A percentile compares a stretch with the other conserved stretches of the same genome.
Conservation (phyloP, 306 rosid species). For the Cucumis cinereus region DNA sequence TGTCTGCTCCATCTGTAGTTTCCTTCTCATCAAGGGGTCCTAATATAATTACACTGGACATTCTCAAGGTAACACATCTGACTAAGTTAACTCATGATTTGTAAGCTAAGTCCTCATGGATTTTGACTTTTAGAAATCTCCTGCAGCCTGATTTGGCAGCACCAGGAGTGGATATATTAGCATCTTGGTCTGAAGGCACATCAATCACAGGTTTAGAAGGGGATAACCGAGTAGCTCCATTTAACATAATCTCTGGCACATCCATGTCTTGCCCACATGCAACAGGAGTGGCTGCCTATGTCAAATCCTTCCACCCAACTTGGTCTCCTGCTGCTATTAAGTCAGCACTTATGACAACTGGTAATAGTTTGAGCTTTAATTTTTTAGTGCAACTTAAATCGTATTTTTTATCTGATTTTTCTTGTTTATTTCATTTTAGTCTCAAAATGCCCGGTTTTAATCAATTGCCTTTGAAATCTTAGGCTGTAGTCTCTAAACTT, state of each 20-base stretch:
- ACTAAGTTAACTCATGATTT: background rate
- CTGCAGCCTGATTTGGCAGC: conserved; percentile 24
- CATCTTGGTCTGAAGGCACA: conserved; percentile 13
- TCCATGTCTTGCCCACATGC: conserved; percentile 34
- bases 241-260: conserved; percentile 22
- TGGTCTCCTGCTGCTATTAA: conserved; percentile 33
- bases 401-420: background rate
- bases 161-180: conserved; percentile 24
- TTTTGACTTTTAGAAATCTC: background rate
- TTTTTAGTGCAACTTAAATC: background rate
- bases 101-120: background rate
- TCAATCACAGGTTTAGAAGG: background rate
- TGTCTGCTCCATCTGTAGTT: conserved; percentile 17
- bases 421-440: background rate
- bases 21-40: conserved; percentile 28
- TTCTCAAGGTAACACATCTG: conserved; percentile 11
- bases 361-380: background rate
- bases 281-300: conserved; percentile 19
- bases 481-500: background rate
- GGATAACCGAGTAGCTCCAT: conserved; percentile 10
- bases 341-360: conserved; percentile 23
- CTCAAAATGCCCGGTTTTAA: background rate
- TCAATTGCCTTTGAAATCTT: background rate
- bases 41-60: conserved; percentile 7
- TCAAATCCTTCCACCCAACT: conserved; percentile 19